Evolutionary conservation across 2,329 filamentous ascomycete genomes (phyloP).

Genomic region (Sclerotinia glacialis): DNA sequence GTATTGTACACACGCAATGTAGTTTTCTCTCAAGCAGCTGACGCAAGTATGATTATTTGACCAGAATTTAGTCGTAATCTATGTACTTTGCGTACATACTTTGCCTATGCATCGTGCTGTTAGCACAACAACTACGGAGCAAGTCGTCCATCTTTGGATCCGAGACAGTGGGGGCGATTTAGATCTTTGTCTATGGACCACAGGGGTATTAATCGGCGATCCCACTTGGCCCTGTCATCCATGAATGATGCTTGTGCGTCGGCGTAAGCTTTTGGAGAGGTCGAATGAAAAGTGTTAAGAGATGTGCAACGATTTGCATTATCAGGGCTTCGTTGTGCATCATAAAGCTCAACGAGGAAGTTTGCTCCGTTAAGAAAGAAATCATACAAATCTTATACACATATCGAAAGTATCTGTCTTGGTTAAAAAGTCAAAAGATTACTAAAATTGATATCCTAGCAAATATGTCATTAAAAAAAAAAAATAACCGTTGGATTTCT

Average conservation of each 20-base stretch:
- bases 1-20: not conserved
- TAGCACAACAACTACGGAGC: not conserved
- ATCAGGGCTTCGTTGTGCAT: conserved; percentile 16
- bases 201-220: conserved; percentile 21
- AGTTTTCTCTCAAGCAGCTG: not conserved
- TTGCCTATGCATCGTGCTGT: not conserved
- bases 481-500: conserved; percentile 19
- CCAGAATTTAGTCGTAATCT: not conserved
- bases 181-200: conserved; percentile 17
- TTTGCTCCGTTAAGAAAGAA: conserved; percentile 10
- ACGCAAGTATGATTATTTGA: not conserved
- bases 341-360: conserved; percentile 16
- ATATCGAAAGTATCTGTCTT: not conserved
- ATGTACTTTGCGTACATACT: not conserved
- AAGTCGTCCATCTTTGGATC: not conserved
- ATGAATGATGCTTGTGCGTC: conserved; percentile 11
- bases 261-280: conserved; percentile 3
- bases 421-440: not conserved
- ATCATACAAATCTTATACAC: not conserved
- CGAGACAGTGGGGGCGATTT: conserved; percentile 5
- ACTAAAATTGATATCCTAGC: not conserved
- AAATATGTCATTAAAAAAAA: conserved; percentile 10
- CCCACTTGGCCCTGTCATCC: conserved; percentile 4
- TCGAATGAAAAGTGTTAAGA: conserved; percentile 9
- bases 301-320: conserved; percentile 19